Evolutionary conservation across 169 alveolate species (phyloP).

Genomic region (Plasmodium coatneyi): DNA sequence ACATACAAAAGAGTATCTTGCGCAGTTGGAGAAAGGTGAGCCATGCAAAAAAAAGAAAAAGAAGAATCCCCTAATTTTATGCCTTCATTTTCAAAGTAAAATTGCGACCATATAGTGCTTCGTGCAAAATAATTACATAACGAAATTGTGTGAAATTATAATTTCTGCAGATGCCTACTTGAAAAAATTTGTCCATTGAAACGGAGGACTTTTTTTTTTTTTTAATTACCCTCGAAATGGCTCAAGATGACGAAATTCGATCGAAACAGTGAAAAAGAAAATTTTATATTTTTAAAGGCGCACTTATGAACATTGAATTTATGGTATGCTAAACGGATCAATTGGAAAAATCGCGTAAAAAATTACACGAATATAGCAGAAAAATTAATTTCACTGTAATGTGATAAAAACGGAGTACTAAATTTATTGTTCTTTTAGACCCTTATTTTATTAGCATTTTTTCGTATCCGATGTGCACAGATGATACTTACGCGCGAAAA

Average conservation of each 20-base stretch:
- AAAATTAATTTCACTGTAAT: not conserved
- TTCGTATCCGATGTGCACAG: not conserved
- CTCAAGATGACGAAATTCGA: not conserved
- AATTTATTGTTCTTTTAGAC: not conserved
- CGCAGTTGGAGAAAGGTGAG: slow-evolving; percentile 19
- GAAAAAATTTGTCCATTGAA: slow-evolving; percentile 8
- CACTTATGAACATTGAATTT: not conserved
- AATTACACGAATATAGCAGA: not conserved
- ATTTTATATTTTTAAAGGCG: not conserved
- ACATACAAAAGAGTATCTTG: slow-evolving; percentile 29
- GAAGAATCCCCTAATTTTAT: not conserved
- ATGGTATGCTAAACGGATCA: not conserved
- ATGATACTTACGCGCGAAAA: not conserved
- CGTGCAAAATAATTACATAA: not conserved
- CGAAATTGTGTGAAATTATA: not conserved
- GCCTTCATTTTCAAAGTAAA: not conserved
- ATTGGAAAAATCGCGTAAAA: not conserved
- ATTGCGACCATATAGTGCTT: not conserved
- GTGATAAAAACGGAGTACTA: not conserved
- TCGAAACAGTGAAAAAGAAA: not conserved
- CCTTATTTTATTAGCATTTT: not conserved
- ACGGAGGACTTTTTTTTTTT: not conserved
- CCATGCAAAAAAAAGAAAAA: slow-evolving; percentile 9
- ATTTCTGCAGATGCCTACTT: slow-evolving; percentile 9
- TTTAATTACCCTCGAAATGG: not conserved